Evolutionary conservation across 306 rosid genomes (phyloP), one percentile per base, ranked within the genome.

Genomic region (Vigna hirtella): DNA sequence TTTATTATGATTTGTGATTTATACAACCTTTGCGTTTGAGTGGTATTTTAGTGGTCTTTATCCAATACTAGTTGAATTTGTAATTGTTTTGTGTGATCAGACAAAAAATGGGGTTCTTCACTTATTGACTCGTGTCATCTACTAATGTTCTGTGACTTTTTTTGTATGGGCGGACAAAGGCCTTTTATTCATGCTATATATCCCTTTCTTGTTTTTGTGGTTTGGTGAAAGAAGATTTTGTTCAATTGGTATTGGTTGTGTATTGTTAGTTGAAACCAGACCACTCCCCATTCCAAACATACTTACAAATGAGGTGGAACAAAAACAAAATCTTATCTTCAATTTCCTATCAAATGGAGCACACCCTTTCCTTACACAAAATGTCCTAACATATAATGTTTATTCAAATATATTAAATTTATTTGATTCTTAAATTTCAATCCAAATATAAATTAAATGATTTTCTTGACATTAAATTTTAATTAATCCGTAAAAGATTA

Each of bases 1-100:
- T 70, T 70, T 70, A 73, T 76, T 70, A 70, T 82, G 77, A 82
- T 62, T 70, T 82, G 85, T 76, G 85, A 76, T 76, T 70, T 82
- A 82, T 82, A 82, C 85, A 76, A 50, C 64, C 81, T 61, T 73
- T 67, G 73, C 51, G 81, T 76, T 82, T 61, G 85, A 70, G 78
- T 82, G 85, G 26, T 45, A 62, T 82, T 82, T 76, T 26, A 68
- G 66, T 68, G 6, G 8, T 56, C 42, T 53, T 7, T 61, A 38
- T 76, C 77, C 71, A 59, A 42, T 69, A 48, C 64, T 47, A 59
- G 73, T 61, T 45, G 73, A 70, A 81, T 81, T 81, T 81, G 81
- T 70, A 69, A 81, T 72, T 76, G 81, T 76, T 81, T 69, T 76
- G 84, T 76, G 81, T 81, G 81, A 57, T 61, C 68, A 69, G 69